A percentile compares a stretch with the other conserved stretches of the same genome.
These are phyloP conservation scores for Xylaria scruposa DNA, from an alignment of 495 filamentous ascomycete genomes.

Conservation along the genomic window DNA sequence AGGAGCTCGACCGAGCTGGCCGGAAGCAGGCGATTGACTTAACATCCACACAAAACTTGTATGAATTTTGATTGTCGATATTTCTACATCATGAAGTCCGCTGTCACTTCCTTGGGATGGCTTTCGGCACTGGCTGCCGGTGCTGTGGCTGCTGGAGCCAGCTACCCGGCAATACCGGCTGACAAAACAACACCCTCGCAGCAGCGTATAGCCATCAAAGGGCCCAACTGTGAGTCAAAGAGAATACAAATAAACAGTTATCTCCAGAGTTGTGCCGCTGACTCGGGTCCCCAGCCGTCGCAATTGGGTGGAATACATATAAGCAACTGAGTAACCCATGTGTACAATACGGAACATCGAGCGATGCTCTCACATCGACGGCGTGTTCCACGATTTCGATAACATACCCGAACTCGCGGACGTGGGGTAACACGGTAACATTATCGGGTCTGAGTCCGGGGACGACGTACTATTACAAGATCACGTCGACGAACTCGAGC, in stretches of 20 bases:
- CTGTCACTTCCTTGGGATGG: constrained; percentile 33
- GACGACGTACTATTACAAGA: constrained; percentile 59
- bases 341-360: constrained; percentile 52
- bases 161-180: constrained; percentile 57
- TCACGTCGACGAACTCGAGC: constrained; percentile 61
- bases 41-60: background rate
- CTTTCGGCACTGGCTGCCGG: constrained; percentile 52
- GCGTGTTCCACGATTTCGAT: constrained; percentile 46
- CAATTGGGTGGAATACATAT: constrained; percentile 61
- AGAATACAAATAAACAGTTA: background rate
- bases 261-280: background rate
- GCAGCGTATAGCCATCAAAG: constrained; percentile 64
- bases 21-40: background rate
- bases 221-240: constrained; percentile 55
- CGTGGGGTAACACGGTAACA: constrained; percentile 48
- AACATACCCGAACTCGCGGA: constrained; percentile 50
- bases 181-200: constrained; percentile 65
- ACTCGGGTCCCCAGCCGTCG: constrained; percentile 51
- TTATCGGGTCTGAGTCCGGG: constrained; percentile 43
- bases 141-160: constrained; percentile 51
- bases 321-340: constrained; percentile 47
- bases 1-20: background rate
- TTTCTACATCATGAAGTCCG: constrained; percentile 17
- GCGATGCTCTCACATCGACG: constrained; percentile 35
- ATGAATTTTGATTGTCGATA: background rate